These are phyloP conservation scores for Phaffia tasmanica DNA, from an alignment of 768 basidiomycete genomes.

Conservation along the genomic window DNA sequence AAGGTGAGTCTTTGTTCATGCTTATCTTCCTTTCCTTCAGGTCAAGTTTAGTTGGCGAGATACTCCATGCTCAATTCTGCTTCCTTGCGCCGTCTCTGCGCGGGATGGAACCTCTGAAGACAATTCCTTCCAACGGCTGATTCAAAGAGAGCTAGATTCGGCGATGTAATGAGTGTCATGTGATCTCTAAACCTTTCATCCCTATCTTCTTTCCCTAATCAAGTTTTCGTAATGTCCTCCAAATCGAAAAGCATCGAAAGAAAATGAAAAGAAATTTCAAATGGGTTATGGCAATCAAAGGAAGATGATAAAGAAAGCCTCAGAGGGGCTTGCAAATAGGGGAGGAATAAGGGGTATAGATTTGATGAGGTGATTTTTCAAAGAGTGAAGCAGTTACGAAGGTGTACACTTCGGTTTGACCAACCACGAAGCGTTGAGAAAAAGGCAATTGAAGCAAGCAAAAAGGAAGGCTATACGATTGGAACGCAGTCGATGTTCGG, in stretches of 20 bases:
- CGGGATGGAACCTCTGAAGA: background rate
- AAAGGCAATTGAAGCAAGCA: background rate
- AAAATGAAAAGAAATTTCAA: background rate
- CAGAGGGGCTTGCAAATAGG: background rate
- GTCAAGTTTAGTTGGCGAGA: background rate
- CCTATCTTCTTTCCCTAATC: background rate
- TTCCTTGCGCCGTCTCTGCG: background rate
- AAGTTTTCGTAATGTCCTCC: background rate
- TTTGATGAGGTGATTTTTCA: no score
- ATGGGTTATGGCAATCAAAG: background rate
- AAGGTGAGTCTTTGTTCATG: conserved; percentile 13
- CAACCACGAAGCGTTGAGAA: background rate
- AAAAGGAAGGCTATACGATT: background rate
- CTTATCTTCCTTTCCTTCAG: background rate
- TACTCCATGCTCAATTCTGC: background rate
- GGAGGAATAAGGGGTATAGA: background rate
- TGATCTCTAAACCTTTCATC: background rate
- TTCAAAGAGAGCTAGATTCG: conserved; percentile 19
- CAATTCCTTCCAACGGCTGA: conserved; percentile 10
- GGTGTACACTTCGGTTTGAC: no score
- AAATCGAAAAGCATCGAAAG: background rate
- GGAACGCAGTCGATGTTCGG: no score
- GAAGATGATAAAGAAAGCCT: conserved; percentile 1
- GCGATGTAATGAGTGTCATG: background rate
- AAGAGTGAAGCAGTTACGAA: no score